phyloP scores from a whole-genome alignment of 371 early-diverging fungal species.

The Apophysomyces elegans region DNA sequence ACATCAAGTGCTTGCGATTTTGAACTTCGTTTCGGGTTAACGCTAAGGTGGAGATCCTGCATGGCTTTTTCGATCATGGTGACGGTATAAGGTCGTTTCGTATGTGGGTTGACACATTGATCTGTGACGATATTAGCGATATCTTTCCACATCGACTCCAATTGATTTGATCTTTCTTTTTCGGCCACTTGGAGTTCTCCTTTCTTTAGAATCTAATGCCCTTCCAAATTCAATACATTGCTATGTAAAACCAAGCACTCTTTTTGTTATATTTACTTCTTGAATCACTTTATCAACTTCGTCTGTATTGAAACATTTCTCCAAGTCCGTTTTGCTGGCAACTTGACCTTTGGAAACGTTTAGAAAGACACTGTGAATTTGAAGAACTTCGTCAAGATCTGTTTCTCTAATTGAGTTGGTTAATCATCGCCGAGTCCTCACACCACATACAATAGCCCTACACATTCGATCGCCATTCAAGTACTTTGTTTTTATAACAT shows the following conservation, averaged over 20 bases:
- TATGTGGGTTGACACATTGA: constrained; percentile 94
- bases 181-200: constrained; percentile 97
- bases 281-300: constrained; percentile 81
- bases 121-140: constrained; percentile 94
- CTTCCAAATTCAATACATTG: no score
- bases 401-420: constrained; percentile 71
- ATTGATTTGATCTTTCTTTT: constrained; percentile 88
- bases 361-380: constrained; percentile 88
- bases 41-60: constrained; percentile 88
- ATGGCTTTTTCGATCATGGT: constrained; percentile 98
- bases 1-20: constrained; percentile 92
- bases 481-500: constrained; percentile 98
- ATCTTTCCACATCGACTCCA: constrained; percentile 82
- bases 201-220: constrained; percentile 81
- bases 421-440: background rate
- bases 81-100: constrained; percentile 93
- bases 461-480: constrained; percentile 94
- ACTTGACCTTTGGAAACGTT: constrained; percentile 98
- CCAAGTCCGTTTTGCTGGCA: constrained; percentile 87
- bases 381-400: constrained; percentile 95
- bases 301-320: constrained; percentile 87
- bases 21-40: constrained; percentile 84
- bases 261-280: constrained; percentile 58
- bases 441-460: constrained; percentile 41
- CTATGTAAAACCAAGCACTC: background rate